Base-by-base conservation (phyloP, 2,329 filamentous ascomycete genomes). In the Leptographium lundbergii region DNA sequence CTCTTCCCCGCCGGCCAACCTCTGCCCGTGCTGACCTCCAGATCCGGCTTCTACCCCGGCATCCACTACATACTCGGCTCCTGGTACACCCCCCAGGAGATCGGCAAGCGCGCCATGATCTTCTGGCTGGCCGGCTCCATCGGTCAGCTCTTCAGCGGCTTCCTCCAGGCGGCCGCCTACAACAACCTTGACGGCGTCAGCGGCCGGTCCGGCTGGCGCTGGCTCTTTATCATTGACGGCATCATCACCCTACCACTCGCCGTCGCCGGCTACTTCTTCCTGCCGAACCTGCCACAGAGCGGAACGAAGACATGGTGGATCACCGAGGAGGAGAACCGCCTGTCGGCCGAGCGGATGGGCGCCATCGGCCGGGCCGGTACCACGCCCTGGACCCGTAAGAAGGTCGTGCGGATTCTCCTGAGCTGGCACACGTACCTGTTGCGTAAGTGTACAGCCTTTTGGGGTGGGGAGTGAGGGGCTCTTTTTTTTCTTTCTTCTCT, bases 91-190 rank as follows among this genome's bases (percentile, higher is more conserved):
- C 74, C 76, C 19, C 71, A 74, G 14, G 83, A 86, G 61, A 74
- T 87, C 0, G 82, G 81, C 0, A 86, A 86, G 66, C 75, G 84
- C 1, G 81, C 76, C 4, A 82, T 80, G 54, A 79, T 87, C 55
- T 87, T 86, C 65, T 84, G 81, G 1, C 75, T 80, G 0, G 81
- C 80, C 13, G 82, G 81, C 0, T 73, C 84, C 1, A 79, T 79
- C 78, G 64, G 64, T 6, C 32, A 22, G 4, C 66, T 72, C 60
- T 63, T 71, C 19, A 68, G 66, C 51, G 70, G 70, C 0, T 69
- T 71, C 51, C 66, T 82, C 0, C 79, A 81, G 63, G 75, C 78
- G 2, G 61, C 56, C 2, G 77, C 78, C 0, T 81, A 81, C 63
- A 77, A 71, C 3, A 78, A 79, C 56, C 70, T 82, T 0, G 75